Conservation (phyloP, 345 rosid genomes). For the Lagerstroemia speciosa region DNA sequence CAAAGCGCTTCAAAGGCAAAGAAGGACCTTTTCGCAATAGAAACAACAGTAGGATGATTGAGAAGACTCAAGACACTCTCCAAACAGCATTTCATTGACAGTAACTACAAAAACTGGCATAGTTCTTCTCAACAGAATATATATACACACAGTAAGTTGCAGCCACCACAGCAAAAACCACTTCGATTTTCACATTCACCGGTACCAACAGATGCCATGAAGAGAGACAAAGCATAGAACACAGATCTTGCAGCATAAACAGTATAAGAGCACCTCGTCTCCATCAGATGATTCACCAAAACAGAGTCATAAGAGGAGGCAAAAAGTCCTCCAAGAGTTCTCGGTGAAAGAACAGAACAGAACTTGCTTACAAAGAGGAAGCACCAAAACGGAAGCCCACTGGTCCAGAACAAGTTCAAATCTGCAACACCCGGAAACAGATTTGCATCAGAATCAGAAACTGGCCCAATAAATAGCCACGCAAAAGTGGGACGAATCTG, state of each 20-base stretch:
- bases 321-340: no score
- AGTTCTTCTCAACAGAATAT: no score
- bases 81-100: no score
- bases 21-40: background rate
- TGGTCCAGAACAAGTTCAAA: conserved; percentile 9
- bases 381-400: conserved; percentile 15
- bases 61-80: no score
- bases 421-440: conserved; percentile 21
- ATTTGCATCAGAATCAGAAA: background rate
- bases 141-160: no score
- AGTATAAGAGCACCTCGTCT: background rate
- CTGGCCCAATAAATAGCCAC: conserved; percentile 6
- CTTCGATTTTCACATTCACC: no score
- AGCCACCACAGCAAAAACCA: no score
- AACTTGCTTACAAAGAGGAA: conserved; percentile 21
- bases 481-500: background rate
- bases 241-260: no score
- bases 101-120: no score
- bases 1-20: background rate
- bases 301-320: no score
- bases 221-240: no score
- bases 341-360: background rate
- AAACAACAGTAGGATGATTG: background rate
- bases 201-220: no score
- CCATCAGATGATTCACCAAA: background rate